These are phyloP conservation scores for Akebia trifoliata DNA, from an alignment of 164 flowering plant species.

Conservation along the genomic window DNA sequence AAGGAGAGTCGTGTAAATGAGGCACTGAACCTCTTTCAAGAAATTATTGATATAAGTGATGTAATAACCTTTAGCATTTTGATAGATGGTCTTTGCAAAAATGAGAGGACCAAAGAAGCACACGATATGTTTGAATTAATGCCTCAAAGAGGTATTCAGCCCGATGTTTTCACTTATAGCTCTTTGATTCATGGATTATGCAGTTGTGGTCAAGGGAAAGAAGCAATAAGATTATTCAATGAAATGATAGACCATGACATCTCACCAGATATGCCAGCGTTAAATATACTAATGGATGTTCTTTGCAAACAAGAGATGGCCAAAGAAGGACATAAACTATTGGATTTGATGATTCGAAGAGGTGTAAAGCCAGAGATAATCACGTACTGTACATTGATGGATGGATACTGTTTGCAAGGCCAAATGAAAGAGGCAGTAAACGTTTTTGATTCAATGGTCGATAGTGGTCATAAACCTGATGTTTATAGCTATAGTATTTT, in stretches of 20 bases:
- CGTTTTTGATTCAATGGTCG: too few species aligned
- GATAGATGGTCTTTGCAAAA: not conserved
- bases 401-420: conserved; percentile 1
- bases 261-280: not conserved
- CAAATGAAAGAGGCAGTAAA: not conserved
- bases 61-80: not conserved
- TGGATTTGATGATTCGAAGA: not conserved
- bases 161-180: not conserved
- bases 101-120: not conserved
- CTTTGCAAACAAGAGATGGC: conserved; percentile 2
- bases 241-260: not conserved
- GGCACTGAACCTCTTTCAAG: not conserved
- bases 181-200: conserved; percentile 1
- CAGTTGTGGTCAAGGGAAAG: conserved; percentile 2
- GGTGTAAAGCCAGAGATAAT: not conserved
- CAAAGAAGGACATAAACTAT: not conserved
- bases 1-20: not conserved
- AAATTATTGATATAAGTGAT: conserved; percentile 5
- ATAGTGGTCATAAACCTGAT: too few species aligned
- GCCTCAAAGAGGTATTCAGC: not conserved
- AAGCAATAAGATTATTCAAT: not conserved
- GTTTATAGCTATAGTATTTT: too few species aligned
- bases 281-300: not conserved
- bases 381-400: not conserved
- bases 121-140: not conserved